Conservation (phyloP, 345 rosid genomes). For the Anastatica hierochuntica region DNA sequence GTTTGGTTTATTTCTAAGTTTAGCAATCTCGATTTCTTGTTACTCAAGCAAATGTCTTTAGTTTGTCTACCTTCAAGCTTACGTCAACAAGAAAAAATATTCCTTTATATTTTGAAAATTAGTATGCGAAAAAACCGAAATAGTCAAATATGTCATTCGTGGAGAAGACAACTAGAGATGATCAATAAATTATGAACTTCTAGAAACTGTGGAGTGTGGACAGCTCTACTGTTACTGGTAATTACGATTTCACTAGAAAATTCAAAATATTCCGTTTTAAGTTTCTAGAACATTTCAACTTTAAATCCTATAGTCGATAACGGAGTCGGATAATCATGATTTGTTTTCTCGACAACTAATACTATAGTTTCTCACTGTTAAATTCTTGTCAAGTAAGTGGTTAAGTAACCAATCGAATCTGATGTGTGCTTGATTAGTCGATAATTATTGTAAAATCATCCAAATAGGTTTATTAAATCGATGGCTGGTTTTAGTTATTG, state of each 20-base stretch:
- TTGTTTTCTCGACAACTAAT: no score
- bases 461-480: no score
- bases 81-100: background rate
- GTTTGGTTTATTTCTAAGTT: no score
- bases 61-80: no score
- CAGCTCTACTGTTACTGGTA: background rate
- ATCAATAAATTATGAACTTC: background rate
- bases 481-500: no score
- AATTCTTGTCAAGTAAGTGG: background rate
- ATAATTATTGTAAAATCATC: no score
- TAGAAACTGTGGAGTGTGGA: background rate
- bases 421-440: background rate
- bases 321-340: background rate
- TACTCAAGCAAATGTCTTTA: no score
- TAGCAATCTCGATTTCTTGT: no score
- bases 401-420: background rate
- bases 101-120: background rate
- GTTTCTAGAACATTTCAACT: background rate
- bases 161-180: background rate
- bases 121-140: background rate
- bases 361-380: background rate
- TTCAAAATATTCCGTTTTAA: background rate
- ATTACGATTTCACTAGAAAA: background rate
- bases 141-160: constrained; percentile 15
- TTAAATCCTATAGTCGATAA: background rate